Percentiles rank a stretch among this genome's conserved stretches.
These are phyloP conservation scores for Syncephalastrum sp. DNA, from an alignment of 371 early-diverging fungal genomes.

Conservation along the genomic window DNA sequence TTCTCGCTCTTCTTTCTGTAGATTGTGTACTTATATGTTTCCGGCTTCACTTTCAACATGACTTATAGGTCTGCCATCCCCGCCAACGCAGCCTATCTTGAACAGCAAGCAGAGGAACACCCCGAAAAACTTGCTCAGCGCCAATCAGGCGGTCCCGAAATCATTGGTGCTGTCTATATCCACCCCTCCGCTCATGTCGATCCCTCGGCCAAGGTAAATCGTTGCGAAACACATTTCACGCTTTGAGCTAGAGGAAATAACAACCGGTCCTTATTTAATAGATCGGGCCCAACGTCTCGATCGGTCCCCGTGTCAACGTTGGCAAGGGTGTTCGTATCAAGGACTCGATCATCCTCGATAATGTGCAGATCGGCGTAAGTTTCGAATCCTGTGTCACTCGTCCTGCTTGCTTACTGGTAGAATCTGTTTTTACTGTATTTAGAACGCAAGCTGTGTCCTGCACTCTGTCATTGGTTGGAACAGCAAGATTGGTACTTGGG, in stretches of 20 bases:
- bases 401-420: constrained; percentile 29
- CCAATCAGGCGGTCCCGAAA: constrained; percentile 65
- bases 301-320: constrained; percentile 91
- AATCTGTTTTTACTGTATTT: neutral
- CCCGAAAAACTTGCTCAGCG: constrained; percentile 66
- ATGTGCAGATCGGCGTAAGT: constrained; percentile 87
- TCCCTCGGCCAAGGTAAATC: constrained; percentile 82
- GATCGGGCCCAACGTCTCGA: constrained; percentile 95
- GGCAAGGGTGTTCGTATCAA: constrained; percentile 95
- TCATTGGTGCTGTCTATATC: constrained; percentile 90
- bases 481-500: constrained; percentile 91
- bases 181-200: constrained; percentile 93
- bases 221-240: no score
- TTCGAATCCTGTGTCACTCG: neutral
- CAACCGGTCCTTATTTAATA: constrained; percentile 13
- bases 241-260: neutral
- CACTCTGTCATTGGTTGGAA: constrained; percentile 97
- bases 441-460: constrained; percentile 74
- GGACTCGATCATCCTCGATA: constrained; percentile 94
- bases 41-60: neutral
- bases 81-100: constrained; percentile 88
- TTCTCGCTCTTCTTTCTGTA: no score
- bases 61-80: constrained; percentile 81
- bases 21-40: neutral
- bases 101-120: constrained; percentile 63